Percentiles rank a stretch among this genome's conserved stretches.
These are phyloP conservation scores for Xanthoconium stramineum DNA, from an alignment of 768 basidiomycete species.

Conservation along the genomic window DNA sequence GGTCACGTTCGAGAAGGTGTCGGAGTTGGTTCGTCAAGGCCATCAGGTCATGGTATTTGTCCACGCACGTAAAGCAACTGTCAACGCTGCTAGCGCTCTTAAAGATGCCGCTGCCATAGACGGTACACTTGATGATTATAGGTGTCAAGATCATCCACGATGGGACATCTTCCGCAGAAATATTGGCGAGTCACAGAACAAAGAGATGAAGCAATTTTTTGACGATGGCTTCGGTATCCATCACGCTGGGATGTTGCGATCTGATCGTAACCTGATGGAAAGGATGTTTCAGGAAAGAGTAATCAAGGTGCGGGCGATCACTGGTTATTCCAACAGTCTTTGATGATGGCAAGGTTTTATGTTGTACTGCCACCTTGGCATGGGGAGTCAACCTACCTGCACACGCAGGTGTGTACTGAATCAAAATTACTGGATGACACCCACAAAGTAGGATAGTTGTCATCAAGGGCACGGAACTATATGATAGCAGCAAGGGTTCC, in stretches of 20 bases:
- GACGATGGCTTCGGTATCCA: slow-evolving; percentile 94
- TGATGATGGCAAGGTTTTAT: slow-evolving; percentile 66
- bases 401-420: slow-evolving; percentile 69
- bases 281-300: slow-evolving; percentile 85
- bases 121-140: slow-evolving; percentile 73
- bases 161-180: slow-evolving; percentile 73
- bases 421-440: slow-evolving; percentile 1
- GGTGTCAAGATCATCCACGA: slow-evolving; percentile 75
- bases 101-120: slow-evolving; percentile 74
- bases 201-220: slow-evolving; percentile 95
- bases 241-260: slow-evolving; percentile 96
- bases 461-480: slow-evolving; percentile 97
- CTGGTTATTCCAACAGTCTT: neutral
- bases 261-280: slow-evolving; percentile 94
- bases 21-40: slow-evolving; percentile 80
- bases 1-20: slow-evolving; percentile 88
- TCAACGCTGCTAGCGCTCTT: slow-evolving; percentile 81
- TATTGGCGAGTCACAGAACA: slow-evolving; percentile 81
- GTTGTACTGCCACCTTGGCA: slow-evolving; percentile 96
- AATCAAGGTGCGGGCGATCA: slow-evolving; percentile 66
- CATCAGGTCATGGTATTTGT: slow-evolving; percentile 99
- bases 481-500: slow-evolving; percentile 84
- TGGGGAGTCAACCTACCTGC: slow-evolving; percentile 99
- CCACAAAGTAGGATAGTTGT: slow-evolving; percentile 51
- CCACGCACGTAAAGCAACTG: slow-evolving; percentile 96